These are phyloP conservation scores for Durusdinium trenchii DNA, from an alignment of 73 alveolate genomes.

Conservation along the genomic window DNA sequence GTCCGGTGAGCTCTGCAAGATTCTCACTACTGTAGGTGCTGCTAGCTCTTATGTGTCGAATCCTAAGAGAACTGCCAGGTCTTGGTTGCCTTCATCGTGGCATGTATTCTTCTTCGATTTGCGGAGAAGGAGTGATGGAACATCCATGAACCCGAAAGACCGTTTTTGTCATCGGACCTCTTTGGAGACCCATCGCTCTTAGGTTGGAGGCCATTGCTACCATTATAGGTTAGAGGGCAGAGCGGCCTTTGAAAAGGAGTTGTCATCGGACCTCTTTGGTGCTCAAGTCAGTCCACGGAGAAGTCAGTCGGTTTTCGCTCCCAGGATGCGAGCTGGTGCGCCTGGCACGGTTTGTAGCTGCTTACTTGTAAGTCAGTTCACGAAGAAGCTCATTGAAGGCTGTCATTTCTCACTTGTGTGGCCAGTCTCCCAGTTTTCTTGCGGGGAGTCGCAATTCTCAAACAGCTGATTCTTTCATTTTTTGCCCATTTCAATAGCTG, in stretches of 20 bases:
- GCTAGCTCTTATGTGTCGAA: background rate
- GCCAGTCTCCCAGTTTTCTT: background rate
- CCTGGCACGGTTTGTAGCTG: background rate
- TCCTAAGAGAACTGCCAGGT: constrained; percentile 23
- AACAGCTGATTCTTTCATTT: background rate
- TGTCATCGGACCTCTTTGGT: background rate
- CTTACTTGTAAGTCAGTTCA: too few relatives aligned
- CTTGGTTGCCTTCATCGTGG: constrained; percentile 41
- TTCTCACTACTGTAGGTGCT: background rate
- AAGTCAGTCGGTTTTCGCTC: background rate
- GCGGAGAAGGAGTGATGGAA: constrained; percentile 53
- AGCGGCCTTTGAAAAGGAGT: too few relatives aligned
- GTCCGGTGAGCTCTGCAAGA: constrained; percentile 7
- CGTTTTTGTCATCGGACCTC: too few relatives aligned
- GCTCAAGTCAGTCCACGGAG: too few relatives aligned
- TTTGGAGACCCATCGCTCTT: background rate
- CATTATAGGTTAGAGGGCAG: background rate
- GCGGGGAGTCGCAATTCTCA: background rate
- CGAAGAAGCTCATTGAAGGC: constrained; percentile 7
- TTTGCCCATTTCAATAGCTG: background rate
- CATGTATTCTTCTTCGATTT: constrained; percentile 53
- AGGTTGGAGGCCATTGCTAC: background rate
- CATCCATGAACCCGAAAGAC: too few relatives aligned
- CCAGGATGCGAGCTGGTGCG: constrained; percentile 76
- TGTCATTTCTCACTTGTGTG: constrained; percentile 74